Conservation (phyloP, 352 stramenopile species). For the Phytophthora vignae region DNA sequence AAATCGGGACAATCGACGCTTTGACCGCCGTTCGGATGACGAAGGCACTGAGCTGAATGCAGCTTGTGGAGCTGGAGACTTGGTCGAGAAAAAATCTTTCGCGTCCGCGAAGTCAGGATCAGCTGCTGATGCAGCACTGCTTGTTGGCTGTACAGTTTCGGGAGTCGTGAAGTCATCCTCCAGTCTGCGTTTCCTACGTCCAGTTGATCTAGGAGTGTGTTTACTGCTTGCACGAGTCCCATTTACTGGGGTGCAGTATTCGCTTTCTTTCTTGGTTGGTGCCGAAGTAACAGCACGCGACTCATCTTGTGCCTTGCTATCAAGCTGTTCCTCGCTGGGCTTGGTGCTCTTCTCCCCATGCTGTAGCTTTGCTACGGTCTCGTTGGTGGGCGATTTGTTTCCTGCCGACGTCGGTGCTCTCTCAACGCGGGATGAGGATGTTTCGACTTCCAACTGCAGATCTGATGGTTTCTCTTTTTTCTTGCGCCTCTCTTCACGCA, state of each 20-base stretch:
- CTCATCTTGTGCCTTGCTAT: background rate
- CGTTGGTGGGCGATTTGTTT: background rate
- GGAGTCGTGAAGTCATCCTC: background rate
- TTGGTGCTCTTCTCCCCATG: background rate
- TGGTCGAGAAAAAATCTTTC: constrained; percentile 13
- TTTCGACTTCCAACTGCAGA: background rate
- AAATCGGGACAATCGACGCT: constrained; percentile 43
- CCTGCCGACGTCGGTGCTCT: background rate
- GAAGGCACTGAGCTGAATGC: background rate
- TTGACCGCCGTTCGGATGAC: constrained; percentile 17
- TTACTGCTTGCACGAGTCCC: background rate
- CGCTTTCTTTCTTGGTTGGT: background rate
- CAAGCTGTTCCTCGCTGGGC: background rate
- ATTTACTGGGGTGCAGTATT: background rate
- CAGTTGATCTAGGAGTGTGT: background rate
- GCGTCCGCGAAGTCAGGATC: constrained; percentile 12
- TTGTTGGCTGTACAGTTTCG: background rate
- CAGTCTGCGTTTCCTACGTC: constrained; percentile 15
- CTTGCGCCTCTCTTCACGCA: constrained; percentile 58
- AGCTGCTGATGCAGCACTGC: background rate
- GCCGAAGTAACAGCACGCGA: background rate
- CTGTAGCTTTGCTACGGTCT: background rate
- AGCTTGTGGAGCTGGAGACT: background rate
- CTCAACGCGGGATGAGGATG: background rate
- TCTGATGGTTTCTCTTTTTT: constrained; percentile 34